Evolutionary conservation across 768 basidiomycete genomes (phyloP).

Genomic region (Dioszegia crocea): DNA sequence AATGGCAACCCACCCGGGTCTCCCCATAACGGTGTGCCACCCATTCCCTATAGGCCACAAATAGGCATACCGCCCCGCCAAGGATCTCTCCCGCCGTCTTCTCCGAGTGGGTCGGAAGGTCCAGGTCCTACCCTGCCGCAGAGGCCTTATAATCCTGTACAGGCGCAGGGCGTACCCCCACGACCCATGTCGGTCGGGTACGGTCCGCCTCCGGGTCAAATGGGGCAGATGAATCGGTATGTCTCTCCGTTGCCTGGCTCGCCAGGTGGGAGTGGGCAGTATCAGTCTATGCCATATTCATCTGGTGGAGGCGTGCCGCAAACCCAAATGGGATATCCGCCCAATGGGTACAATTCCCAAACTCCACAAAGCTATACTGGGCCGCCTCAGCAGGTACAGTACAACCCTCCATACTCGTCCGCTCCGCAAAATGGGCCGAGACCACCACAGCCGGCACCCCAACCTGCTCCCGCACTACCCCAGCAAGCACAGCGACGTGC

Average conservation of each 20-base stretch:
- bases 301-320: background rate
- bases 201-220: background rate
- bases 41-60: slow-evolving; percentile 30
- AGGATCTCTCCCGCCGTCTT: slow-evolving; percentile 1
- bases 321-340: background rate
- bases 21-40: slow-evolving; percentile 28
- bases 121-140: slow-evolving; percentile 14
- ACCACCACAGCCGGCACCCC: slow-evolving; percentile 8
- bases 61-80: slow-evolving; percentile 11
- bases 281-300: background rate
- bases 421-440: slow-evolving; percentile 48
- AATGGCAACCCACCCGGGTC: slow-evolving; percentile 13
- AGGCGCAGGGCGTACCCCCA: background rate
- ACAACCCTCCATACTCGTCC: slow-evolving; percentile 16
- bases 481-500: slow-evolving; percentile 58
- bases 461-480: slow-evolving; percentile 1
- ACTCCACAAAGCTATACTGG: slow-evolving; percentile 2
- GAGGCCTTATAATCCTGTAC: slow-evolving; percentile 12
- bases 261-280: background rate
- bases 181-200: background rate
- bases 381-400: slow-evolving; percentile 8
- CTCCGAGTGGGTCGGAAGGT: background rate
- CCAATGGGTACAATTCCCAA: background rate
- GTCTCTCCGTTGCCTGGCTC: background rate
- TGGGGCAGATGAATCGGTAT: background rate